Base-by-base conservation (phyloP, 1,139 yeast species). In the Blastobotrys persicus region DNA sequence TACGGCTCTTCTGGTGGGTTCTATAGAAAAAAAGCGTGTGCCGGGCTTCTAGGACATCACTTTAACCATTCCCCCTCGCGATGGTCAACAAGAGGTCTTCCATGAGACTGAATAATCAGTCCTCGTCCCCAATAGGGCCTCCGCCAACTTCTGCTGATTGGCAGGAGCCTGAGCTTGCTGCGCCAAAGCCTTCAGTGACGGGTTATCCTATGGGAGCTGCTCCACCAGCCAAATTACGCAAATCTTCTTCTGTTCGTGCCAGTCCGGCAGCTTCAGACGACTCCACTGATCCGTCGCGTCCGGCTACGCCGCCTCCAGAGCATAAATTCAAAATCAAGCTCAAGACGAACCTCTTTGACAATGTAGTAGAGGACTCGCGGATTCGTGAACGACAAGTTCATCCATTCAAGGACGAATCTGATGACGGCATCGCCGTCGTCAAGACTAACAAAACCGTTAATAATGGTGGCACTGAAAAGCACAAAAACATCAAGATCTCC, bases 161-260 rank as follows among this genome's bases (percentile, higher is more conserved):
- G 70, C 64, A 69, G 12, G 92, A 85, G 61, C 91, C 92, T 0
- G 74, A 73, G 7, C 65, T 76, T 32, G 78, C 82, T 0, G 73
- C 70, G 18, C 80, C 83, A 0, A 63, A 63, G 14, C 78, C 84
- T 2, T 70, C 73, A 20, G 78, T 78, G 44, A 82, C 89, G 0
- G 95, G 95, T 1, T 72, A 78, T 37, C 84, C 91, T 2, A 65
- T 86, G 46, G 88, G 80, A 54, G 73, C 78, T 3, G 71, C 73
- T 3, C 95, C 95, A 4, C 77, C 78, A 6, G 62, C 72, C 0
- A 81, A 77, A 56, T 31, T 56, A 31, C 31, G 75, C 75, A 76
- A 18, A 16, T 14, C 37, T 11, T 14, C 45, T 13, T 26, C 46
- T 11, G 44, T 18, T 19, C 46, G 55, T 16, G 35, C 47, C 31